Base-by-base conservation (phyloP, 306 rosid genomes). In the Inga leiocalycina region DNA sequence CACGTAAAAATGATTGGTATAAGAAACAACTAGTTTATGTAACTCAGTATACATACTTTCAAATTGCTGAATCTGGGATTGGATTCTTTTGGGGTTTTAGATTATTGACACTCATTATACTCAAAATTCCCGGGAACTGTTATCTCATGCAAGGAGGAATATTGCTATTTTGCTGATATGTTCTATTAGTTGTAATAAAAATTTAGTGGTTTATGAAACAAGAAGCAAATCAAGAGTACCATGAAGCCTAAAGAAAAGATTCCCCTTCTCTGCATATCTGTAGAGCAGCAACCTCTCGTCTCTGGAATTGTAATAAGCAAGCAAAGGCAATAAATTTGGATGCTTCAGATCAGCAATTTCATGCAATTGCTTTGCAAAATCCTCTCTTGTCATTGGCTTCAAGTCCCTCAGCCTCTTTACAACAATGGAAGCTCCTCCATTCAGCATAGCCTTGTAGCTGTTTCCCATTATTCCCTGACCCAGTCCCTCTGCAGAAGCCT, bases 381-480 rank as follows among this genome's bases (percentile, higher is more conserved):
- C 98, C 12, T 83, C 93, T 32, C 32, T 69, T 3, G 86, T 80
- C 68, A 93, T 48, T 8, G 98, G 94, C 78, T 91, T 90, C 88
- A 93, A 79, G 80, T 95, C 94, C 82, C 91, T 82, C 20, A 92
- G 82, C 88, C 96, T n/a, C 86, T 95, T 95, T 17, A 95, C 98
- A 16, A 95, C 93, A 39, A 92, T 76, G 19, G 81, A 66, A 24
- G 87, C 37, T 82, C 91, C 92, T 44, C 85, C 83, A 76, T 71
- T 80, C 75, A 91, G 81, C 90, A 82, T 90, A 2, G 92, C 99
- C 92, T 91, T 92, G 15, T 91, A 95, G 84, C 92, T 88, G 74
- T 90, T 91, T 51, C 97, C 94, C 72, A 91, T 86, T 3, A 80
- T 85, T 64, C 99, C 98, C 32, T 90, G 89, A 13, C 99, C 98